phyloP scores from a whole-genome alignment of 306 rosid species.

The Dryas drummondii region DNA sequence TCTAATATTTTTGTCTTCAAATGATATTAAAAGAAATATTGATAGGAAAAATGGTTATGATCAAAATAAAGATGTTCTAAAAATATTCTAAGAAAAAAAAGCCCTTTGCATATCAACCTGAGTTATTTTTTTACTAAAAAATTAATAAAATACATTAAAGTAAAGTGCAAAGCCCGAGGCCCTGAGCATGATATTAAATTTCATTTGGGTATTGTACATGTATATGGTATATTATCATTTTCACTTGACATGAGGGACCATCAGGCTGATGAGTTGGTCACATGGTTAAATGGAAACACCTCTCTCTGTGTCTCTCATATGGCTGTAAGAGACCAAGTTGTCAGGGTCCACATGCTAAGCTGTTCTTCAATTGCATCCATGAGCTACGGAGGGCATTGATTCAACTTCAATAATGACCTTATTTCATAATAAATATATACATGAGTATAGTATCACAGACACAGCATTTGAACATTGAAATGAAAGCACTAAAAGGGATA shows the following conservation, averaged over 20 bases:
- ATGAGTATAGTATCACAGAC: neutral
- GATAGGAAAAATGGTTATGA: too few species aligned
- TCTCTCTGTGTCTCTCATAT: neutral
- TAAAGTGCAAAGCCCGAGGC: neutral
- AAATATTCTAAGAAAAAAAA: too few species aligned
- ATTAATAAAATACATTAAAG: neutral
- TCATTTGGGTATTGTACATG: neutral
- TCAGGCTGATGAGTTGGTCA: neutral
- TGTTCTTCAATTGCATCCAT: neutral
- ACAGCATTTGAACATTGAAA: neutral
- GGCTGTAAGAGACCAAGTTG: neutral
- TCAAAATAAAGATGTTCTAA: too few species aligned
- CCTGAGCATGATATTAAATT: neutral
- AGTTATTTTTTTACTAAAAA: too few species aligned
- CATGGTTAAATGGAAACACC: neutral
- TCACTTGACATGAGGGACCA: neutral
- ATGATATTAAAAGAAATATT: too few species aligned
- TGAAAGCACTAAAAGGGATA: too few species aligned
- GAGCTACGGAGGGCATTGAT: neutral
- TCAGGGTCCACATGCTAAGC: neutral
- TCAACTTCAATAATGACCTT: neutral
- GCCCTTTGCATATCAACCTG: too few species aligned
- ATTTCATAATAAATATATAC: neutral
- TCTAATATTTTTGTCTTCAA: too few species aligned
- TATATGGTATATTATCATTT: too few species aligned